Conservation (phyloP, 208 protist genomes). For the Trypanosoma conorhini region DNA sequence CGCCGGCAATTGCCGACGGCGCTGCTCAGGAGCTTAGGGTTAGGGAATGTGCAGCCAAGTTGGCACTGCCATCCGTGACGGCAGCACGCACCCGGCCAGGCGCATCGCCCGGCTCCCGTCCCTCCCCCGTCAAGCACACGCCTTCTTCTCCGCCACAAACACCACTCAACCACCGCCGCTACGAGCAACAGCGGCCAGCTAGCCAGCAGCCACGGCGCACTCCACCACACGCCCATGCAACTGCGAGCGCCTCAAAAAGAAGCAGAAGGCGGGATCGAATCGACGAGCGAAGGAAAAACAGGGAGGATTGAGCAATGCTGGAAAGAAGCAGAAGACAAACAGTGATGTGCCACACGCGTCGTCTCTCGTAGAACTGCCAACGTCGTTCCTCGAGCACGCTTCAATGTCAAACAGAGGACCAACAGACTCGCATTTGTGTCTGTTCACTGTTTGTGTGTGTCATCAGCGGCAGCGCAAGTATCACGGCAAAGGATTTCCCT, state of each 20-base stretch:
- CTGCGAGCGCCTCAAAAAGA: neutral
- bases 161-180: neutral
- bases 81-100: slow-evolving; percentile 10
- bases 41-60: slow-evolving; percentile 21
- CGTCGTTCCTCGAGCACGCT: neutral
- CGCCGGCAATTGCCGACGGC: slow-evolving; percentile 12
- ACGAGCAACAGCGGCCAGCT: neutral
- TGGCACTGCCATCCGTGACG: neutral
- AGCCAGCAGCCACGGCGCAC: neutral
- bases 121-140: neutral
- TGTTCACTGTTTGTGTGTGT: neutral
- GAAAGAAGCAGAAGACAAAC: neutral
- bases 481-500: neutral
- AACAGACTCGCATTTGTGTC: neutral
- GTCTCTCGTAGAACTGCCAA: neutral
- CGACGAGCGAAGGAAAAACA: neutral
- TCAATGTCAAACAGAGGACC: neutral
- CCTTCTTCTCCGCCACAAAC: neutral
- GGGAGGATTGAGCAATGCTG: slow-evolving; percentile 13
- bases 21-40: slow-evolving; percentile 22
- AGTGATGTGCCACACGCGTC: neutral
- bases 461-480: neutral
- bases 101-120: slow-evolving; percentile 6
- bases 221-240: slow-evolving; percentile 1
- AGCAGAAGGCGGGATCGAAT: neutral